Evolutionary conservation across 139 green algal genomes (phyloP).

Genomic region (Coelastrella sp.): DNA sequence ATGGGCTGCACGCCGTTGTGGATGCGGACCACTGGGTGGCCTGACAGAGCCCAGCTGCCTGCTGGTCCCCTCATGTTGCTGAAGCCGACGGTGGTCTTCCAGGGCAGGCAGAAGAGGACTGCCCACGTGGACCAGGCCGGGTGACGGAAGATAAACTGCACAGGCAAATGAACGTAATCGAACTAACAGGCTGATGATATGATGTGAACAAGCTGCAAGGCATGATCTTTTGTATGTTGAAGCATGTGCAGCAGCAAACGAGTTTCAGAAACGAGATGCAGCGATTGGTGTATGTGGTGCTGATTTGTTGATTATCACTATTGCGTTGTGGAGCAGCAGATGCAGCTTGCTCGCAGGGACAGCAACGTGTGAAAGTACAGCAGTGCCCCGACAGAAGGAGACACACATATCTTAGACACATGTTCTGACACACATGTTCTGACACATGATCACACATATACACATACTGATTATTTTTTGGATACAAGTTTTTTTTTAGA

Average conservation of each 20-base stretch:
- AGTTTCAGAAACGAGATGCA: too few species aligned
- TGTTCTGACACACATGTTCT: too few species aligned
- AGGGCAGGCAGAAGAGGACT: conserved; percentile 27
- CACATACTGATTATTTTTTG: too few species aligned
- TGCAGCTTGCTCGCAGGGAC: too few species aligned
- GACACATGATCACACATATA: too few species aligned
- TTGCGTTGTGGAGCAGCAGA: too few species aligned
- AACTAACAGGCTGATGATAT: too few species aligned
- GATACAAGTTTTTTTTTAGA: too few species aligned
- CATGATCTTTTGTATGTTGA: background rate
- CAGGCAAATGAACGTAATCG: too few species aligned
- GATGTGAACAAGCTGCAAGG: background rate
- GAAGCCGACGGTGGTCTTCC: conserved; percentile 43
- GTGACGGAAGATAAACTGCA: conserved; percentile 37
- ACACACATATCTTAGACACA: background rate
- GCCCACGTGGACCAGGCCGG: background rate
- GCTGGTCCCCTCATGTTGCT: conserved; percentile 43
- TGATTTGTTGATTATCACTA: too few species aligned
- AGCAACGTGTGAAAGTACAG: background rate
- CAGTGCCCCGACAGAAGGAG: background rate
- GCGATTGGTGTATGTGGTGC: too few species aligned
- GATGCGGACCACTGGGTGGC: conserved; percentile 28
- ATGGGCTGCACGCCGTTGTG: conserved; percentile 50
- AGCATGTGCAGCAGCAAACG: background rate
- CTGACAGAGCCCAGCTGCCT: background rate